A percentile compares a stretch with the other conserved stretches of the same genome.
phyloP scores from a whole-genome alignment of 306 rosid genomes.

The Vachellia collinsii region DNA sequence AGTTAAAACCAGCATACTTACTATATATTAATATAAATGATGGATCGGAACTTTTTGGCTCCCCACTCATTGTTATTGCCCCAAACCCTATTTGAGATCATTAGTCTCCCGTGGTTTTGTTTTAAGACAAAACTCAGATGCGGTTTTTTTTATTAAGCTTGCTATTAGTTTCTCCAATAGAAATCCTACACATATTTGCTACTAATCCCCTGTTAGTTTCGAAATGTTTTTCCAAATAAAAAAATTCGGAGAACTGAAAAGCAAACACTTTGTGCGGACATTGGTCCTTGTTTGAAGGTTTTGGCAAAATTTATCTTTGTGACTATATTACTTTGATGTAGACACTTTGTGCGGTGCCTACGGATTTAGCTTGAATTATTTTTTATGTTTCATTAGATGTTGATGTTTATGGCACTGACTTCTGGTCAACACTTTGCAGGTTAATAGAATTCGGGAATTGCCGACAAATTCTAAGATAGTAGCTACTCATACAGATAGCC shows the following conservation, averaged over 20 bases:
- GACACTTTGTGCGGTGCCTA: background rate
- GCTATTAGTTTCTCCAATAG: background rate
- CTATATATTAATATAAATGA: conserved; percentile 4
- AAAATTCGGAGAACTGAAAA: background rate
- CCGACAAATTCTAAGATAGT: conserved; percentile 91
- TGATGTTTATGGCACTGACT: conserved; percentile 29
- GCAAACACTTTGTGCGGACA: background rate
- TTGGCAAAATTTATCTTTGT: background rate
- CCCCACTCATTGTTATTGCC: background rate
- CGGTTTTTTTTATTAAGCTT: background rate
- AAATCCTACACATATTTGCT: background rate
- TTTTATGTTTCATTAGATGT: background rate
- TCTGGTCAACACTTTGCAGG: conserved; percentile 56
- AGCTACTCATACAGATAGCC: conserved; percentile 98
- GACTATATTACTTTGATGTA: background rate
- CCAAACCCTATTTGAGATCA: conserved; percentile 2
- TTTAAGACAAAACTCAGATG: background rate
- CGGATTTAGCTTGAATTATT: conserved; percentile 12
- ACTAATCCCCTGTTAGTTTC: background rate
- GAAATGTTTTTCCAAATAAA: background rate
- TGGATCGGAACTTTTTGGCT: background rate
- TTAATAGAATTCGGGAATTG: conserved; percentile 96
- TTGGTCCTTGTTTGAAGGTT: background rate
- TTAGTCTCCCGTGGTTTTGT: conserved; percentile 19
- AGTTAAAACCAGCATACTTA: conserved; percentile 2